Evolutionary conservation across 345 rosid genomes (phyloP), one percentile per base, ranked within the genome.

Genomic region (Syzygium grande): DNA sequence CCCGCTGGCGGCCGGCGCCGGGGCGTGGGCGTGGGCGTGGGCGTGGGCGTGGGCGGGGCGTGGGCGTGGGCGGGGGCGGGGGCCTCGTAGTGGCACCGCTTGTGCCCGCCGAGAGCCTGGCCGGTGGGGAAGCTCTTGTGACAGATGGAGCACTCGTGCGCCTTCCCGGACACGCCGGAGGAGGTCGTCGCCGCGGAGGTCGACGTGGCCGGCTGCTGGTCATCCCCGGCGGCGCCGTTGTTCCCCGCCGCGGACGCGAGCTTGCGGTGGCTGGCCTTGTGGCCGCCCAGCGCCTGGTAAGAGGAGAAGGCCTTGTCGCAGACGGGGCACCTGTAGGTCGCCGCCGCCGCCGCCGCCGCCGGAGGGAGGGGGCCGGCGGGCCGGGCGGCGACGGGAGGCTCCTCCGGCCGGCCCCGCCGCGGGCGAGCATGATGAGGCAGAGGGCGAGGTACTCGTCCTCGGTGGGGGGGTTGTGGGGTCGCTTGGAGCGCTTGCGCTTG

Each of bases 391-490:
- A 38, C 11, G 80, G n/a, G 59, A 22, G 87, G 53, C 85, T 38
- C 3, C 83, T 43, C 87, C 86, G 88, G 84, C 5, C 27, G 88
- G 27, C 87, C 84, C 92, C 90, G 88, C 98, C 97, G 56, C 97
- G 96, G 83, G 98, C 96, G 84, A 98, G 98, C 99, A 96, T 96
- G 92, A 98, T 89, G 84, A 98, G 98, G 88, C 98, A 98, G 84
- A 98, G 95, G 88, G 99, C 99, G 27, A 96, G 95, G 84, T 95
- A 96, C 90, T 98, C 98, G 73, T 96, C 99, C 87, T 98, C 99
- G 0, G 95, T 91, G 17, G 95, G 90, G 61, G 91, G 89, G 49
- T 93, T 90, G 84, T 91, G 98, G 7, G 96, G 94, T 30, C 98
- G 95, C 90, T 94, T 98, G 1, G 99, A 93, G 46, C 99, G 98